Percentiles rank a stretch among this genome's conserved stretches.
Conservation (phyloP, 2,329 filamentous ascomycete genomes). For the Tolypocladium album region DNA sequence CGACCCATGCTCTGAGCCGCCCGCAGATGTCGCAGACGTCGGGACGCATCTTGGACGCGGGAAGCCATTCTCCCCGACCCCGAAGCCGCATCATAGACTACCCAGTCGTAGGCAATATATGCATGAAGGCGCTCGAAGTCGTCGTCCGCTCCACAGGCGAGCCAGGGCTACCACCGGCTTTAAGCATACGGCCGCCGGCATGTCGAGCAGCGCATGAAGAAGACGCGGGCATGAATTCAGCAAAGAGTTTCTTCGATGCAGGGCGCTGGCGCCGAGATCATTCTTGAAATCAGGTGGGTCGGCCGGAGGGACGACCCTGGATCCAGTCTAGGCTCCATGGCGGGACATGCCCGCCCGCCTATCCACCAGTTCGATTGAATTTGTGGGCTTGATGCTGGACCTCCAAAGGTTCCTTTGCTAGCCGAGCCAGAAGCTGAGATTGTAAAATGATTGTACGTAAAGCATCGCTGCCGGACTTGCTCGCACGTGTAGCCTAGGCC, state of each 20-base stretch:
- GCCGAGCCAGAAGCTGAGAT: not conserved
- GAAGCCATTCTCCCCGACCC: not conserved
- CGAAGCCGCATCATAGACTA: not conserved
- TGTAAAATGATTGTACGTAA: not conserved
- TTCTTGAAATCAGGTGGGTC: conserved; percentile 15
- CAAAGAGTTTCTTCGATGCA: not conserved
- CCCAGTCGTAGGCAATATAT: not conserved
- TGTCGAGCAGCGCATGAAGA: not conserved
- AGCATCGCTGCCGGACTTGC: not conserved
- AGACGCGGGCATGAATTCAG: not conserved
- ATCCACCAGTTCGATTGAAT: not conserved
- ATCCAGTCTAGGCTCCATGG: conserved; percentile 7
- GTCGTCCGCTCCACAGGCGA: not conserved
- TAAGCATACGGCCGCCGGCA: conserved; percentile 19
- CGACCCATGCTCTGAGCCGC: not conserved
- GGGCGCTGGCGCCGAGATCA: conserved; percentile 11
- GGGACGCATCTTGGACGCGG: not conserved
- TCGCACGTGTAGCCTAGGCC: not conserved
- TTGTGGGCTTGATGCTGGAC: not conserved
- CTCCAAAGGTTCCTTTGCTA: not conserved
- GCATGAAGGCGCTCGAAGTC: not conserved
- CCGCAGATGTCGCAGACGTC: not conserved
- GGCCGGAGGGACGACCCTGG: conserved; percentile 12
- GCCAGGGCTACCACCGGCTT: conserved; percentile 15
- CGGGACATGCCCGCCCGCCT: not conserved